Percentiles rank a stretch among this genome's conserved stretches.
phyloP scores from a whole-genome alignment of 2,329 filamentous ascomycete species.

The Orbilia javanica region DNA sequence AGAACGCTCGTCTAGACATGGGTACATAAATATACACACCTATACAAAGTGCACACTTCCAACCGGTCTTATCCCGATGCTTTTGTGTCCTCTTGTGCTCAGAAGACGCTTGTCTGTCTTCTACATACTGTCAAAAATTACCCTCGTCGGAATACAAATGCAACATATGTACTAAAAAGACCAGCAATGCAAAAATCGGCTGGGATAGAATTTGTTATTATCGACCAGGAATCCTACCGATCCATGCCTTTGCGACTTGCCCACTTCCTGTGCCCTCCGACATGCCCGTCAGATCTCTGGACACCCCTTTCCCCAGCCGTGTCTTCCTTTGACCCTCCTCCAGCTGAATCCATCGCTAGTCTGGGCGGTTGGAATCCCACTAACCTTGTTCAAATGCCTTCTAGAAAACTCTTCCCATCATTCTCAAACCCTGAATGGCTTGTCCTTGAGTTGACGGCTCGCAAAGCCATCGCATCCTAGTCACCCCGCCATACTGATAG shows the following conservation, averaged over 20 bases:
- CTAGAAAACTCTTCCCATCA: slow-evolving; percentile 26
- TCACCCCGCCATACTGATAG: slow-evolving; percentile 40
- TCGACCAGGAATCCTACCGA: slow-evolving; percentile 33
- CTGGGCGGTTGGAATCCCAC: slow-evolving; percentile 36
- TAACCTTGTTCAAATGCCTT: slow-evolving; percentile 26
- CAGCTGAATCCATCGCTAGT: slow-evolving; percentile 35
- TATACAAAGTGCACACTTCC: neutral
- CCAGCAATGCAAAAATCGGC: slow-evolving; percentile 21
- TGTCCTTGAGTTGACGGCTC: slow-evolving; percentile 37
- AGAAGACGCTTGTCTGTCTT: slow-evolving; percentile 10
- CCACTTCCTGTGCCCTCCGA: slow-evolving; percentile 14
- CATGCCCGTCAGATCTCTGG: slow-evolving; percentile 22
- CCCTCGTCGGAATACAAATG: slow-evolving; percentile 26
- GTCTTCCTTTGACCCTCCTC: neutral
- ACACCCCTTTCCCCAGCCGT: slow-evolving; percentile 29
- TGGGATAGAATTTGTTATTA: slow-evolving; percentile 51
- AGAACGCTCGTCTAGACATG: slow-evolving; percentile 19
- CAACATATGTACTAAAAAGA: neutral
- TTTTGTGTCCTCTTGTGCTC: slow-evolving; percentile 11
- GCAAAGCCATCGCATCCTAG: slow-evolving; percentile 31
- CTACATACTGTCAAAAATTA: slow-evolving; percentile 20
- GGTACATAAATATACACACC: slow-evolving; percentile 1
- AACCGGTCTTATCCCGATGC: slow-evolving; percentile 16
- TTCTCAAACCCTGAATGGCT: slow-evolving; percentile 9
- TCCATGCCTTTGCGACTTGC: slow-evolving; percentile 17